Conservation (phyloP, 306 rosid species). For the Astragalus membranaceus region DNA sequence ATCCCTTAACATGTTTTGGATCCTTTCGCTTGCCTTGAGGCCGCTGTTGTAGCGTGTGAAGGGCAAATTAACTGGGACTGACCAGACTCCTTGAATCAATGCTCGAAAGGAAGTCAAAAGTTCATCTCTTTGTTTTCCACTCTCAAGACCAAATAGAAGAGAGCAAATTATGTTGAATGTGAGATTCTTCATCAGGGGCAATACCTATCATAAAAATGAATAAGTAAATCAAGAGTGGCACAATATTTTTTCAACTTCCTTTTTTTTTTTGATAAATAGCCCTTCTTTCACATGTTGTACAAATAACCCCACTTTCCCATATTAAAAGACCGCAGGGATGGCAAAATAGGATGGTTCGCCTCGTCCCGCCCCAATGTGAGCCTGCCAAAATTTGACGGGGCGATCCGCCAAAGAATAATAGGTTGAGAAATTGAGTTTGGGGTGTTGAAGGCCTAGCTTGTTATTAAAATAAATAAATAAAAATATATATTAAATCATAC, state of each 20-base stretch:
- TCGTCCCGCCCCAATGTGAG: too few relatives aligned
- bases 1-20: constrained; percentile 38
- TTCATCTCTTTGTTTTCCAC: constrained; percentile 46
- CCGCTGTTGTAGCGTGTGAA: constrained; percentile 60
- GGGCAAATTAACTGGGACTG: constrained; percentile 59
- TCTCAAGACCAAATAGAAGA: constrained; percentile 58
- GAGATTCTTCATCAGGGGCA: constrained; percentile 67
- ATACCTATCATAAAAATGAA: constrained; percentile 32
- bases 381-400: too few relatives aligned
- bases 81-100: constrained; percentile 57
- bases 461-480: too few relatives aligned
- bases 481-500: too few relatives aligned
- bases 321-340: too few relatives aligned
- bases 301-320: too few relatives aligned
- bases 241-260: background rate
- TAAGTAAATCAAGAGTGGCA: background rate
- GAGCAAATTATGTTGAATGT: constrained; percentile 68
- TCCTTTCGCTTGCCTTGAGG: constrained; percentile 47
- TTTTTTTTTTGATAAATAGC: too few relatives aligned
- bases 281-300: too few relatives aligned
- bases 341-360: too few relatives aligned
- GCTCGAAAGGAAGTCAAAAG: constrained; percentile 30
- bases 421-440: too few relatives aligned
- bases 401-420: too few relatives aligned
- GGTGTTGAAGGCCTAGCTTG: too few relatives aligned